phyloP scores from a whole-genome alignment of 2,329 filamentous ascomycete genomes.

The Didymella segeticola region DNA sequence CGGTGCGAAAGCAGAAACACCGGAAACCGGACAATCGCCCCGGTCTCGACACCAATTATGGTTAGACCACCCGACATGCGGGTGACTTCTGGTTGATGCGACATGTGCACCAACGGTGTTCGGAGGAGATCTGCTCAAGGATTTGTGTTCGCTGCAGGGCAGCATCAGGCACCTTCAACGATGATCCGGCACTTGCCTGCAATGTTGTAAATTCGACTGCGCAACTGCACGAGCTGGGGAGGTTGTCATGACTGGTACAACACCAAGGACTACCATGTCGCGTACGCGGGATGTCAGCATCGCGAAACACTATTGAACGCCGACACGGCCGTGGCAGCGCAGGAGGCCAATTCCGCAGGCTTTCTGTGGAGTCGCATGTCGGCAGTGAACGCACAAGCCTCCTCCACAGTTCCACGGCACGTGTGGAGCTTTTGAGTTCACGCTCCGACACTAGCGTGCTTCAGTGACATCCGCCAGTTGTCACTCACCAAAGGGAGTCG shows the following conservation, averaged over 20 bases:
- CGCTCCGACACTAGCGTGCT: conserved; percentile 7
- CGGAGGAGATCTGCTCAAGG: conserved; percentile 2
- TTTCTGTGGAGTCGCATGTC: background rate
- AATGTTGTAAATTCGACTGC: background rate
- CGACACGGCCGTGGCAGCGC: background rate
- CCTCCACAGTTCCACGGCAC: background rate
- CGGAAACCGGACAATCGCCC: background rate
- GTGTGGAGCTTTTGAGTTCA: background rate
- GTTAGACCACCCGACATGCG: conserved; percentile 5
- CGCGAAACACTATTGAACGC: background rate
- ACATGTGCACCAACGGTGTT: conserved; percentile 2
- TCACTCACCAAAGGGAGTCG: background rate
- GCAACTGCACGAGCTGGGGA: no score
- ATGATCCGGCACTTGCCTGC: conserved; percentile 1
- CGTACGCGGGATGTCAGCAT: background rate
- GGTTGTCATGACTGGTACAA: no score
- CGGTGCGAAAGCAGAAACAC: conserved; percentile 8
- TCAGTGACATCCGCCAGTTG: conserved; percentile 4
- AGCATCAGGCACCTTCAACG: background rate
- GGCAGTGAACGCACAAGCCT: background rate
- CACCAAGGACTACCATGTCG: background rate
- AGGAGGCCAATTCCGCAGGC: background rate
- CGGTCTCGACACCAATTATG: background rate
- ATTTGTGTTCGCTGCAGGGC: background rate
- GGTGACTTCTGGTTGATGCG: background rate